Percentiles rank a stretch among this genome's conserved stretches.
phyloP scores from a whole-genome alignment of 768 basidiomycete species.

The Tremella fuciformis region DNA sequence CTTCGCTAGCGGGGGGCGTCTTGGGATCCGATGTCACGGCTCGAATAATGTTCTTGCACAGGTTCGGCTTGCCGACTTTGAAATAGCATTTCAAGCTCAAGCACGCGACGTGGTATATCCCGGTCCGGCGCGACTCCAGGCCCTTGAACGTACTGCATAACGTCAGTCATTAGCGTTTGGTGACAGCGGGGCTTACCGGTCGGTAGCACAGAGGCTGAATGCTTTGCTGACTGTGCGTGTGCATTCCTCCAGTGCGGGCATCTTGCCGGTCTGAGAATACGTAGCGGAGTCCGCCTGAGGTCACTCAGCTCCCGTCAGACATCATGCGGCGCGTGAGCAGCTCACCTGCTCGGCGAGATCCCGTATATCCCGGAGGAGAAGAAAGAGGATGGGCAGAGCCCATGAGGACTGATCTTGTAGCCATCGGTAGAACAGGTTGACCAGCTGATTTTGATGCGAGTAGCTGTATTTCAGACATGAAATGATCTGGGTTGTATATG shows the following conservation, averaged over 20 bases:
- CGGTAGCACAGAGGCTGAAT: conserved; percentile 83
- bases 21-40: conserved; percentile 82
- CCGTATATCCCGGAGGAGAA: conserved; percentile 73
- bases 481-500: neutral
- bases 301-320: neutral
- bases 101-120: conserved; percentile 91
- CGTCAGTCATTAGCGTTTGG: neutral
- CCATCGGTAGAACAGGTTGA: conserved; percentile 71
- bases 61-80: conserved; percentile 83
- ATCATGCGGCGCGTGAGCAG: neutral
- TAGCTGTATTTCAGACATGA: conserved; percentile 28
- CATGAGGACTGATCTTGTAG: conserved; percentile 79
- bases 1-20: conserved; percentile 70
- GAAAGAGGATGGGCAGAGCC: conserved; percentile 79
- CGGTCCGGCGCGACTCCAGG: conserved; percentile 68
- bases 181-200: conserved; percentile 57
- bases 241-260: conserved; percentile 76
- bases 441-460: conserved; percentile 32
- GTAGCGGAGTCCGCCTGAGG: conserved; percentile 49
- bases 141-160: conserved; percentile 54
- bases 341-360: conserved; percentile 80
- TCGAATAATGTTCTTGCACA: conserved; percentile 86
- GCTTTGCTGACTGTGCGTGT: conserved; percentile 83
- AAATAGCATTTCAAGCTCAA: conserved; percentile 93
- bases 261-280: conserved; percentile 56